Base-by-base conservation (phyloP, 768 basidiomycete species). In the Suillus americanus region DNA sequence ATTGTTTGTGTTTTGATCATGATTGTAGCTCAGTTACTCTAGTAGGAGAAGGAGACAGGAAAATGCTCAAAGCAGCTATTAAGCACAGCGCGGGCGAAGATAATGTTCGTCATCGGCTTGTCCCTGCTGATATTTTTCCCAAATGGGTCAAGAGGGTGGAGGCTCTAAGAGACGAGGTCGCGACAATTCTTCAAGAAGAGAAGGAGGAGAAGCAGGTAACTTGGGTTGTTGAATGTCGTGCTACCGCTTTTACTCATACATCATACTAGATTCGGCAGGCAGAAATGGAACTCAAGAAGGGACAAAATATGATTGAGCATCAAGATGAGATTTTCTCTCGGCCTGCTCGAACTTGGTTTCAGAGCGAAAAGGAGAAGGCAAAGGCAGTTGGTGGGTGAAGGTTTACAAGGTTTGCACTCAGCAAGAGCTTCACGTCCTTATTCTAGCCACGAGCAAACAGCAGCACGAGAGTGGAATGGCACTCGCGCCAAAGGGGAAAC, bases 341-440 rank as follows among this genome's bases (percentile, higher is more conserved):
- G 64, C 97, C 97, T 6, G 94, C 95, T 20, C 85, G 97, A 70
- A 98, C 95, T n/a, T 99, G 97, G 97, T 99, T 99, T 84, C 97
- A 98, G 78, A 87, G 84, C 10, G 81, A 83, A 63, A 91, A 90
- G 75, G 94, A 97, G 70, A 98, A 92, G 79, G 77, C 82, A 66
- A 86, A 85, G 65, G 84, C 94, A 5, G 86, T 90, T 86, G 90
- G 95, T 97, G 66, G 48, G 68, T 57, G n/a, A 45, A 61, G 18
- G 16, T 43, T 64, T 45, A 41, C 37, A 25, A 9, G 37, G 12
- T 62, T 28, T 33, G 75, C 63, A 20, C 23, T 33, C 33, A 54
- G 56, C 13, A 50, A 61, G 48, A 62, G 35, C 33, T 30, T 60
- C 30, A 41, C 38, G 43, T 40, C 46, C 38, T 61, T 41, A 45